Base-by-base conservation (phyloP, 1,284 basidiomycete genomes). In the Tremellales sp. region DNA sequence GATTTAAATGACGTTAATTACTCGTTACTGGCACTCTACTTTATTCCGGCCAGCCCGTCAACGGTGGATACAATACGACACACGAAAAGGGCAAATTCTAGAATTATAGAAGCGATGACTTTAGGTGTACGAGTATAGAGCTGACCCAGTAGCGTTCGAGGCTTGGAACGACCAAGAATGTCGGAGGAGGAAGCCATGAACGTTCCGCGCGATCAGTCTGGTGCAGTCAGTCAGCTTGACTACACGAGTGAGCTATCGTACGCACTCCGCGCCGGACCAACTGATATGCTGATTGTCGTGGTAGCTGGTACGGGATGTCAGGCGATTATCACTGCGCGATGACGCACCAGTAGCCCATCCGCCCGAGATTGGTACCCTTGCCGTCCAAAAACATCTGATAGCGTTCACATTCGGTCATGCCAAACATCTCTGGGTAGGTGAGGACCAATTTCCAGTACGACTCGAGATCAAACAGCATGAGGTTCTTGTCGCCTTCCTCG, bases 381-480 rank as follows among this genome's bases (percentile, higher is more conserved):
- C 41, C 48, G 34, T 53, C 48, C 9, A 53, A 33, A 5, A 29
- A 44, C 37, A 56, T 51, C 13, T 49, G 28, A 37, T 50, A 56
- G 33, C 54, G 44, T 19, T 34, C 45, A 18, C 48, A 44, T n/a
- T 56, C 54, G 3, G 54, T 53, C 45, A 56, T 47, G 0, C 54
- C 54, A 27, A 56, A 56, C 31, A 48, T 35, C 33, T 56, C 54
- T 19, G 54, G 54, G 18, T 50, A 50, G 9, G 40, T 46, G 33
- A 56, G 19, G 7, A 53, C 34, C 2, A 53, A 14, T n/a, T 41
- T 38, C 44, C 45, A 53, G 24, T 43, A 53, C 16, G 25, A 34
- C 24, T 53, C 40, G 21, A 56, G 45, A 29, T 56, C 54, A 27
- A 53, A 56, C 19, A 56, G 21, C 51, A 56, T 53, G 18, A 21